Conservation (phyloP, 2,329 filamentous ascomycete species). For the Zasmidium cellare region DNA sequence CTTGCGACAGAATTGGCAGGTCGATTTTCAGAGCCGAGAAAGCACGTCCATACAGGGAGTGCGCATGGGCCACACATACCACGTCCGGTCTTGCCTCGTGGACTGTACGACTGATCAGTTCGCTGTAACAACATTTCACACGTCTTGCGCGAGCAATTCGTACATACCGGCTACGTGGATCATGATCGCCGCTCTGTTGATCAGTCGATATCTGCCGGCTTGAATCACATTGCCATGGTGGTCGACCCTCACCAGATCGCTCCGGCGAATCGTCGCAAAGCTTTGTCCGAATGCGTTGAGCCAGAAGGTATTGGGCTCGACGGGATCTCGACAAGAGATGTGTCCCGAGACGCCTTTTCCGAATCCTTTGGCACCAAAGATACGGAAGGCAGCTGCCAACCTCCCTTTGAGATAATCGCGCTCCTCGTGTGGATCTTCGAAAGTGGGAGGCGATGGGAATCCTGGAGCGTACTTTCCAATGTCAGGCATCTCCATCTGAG, state of each 20-base stretch:
- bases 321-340: conserved; percentile 33
- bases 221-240: conserved; percentile 39
- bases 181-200: conserved; percentile 44
- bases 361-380: conserved; percentile 37
- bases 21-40: conserved; percentile 40
- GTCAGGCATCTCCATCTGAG: not conserved
- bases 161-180: conserved; percentile 41
- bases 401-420: conserved; percentile 38
- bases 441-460: conserved; percentile 20
- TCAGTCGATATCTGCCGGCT: conserved; percentile 33
- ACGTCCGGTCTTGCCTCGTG: conserved; percentile 42
- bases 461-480: not conserved
- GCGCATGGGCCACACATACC: conserved; percentile 42
- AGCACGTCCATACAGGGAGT: conserved; percentile 40
- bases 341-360: conserved; percentile 37
- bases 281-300: conserved; percentile 39
- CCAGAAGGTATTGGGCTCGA: conserved; percentile 25
- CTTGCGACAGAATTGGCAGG: conserved; percentile 45
- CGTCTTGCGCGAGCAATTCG: conserved; percentile 37
- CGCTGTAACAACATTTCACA: conserved; percentile 33
- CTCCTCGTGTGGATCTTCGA: conserved; percentile 26
- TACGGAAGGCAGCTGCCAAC: conserved; percentile 39
- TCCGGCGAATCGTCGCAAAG: conserved; percentile 38
- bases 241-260: conserved; percentile 42
- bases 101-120: conserved; percentile 35